Conservation (phyloP, 2,329 filamentous ascomycete genomes). For the Ophiostoma triangulosporum region DNA sequence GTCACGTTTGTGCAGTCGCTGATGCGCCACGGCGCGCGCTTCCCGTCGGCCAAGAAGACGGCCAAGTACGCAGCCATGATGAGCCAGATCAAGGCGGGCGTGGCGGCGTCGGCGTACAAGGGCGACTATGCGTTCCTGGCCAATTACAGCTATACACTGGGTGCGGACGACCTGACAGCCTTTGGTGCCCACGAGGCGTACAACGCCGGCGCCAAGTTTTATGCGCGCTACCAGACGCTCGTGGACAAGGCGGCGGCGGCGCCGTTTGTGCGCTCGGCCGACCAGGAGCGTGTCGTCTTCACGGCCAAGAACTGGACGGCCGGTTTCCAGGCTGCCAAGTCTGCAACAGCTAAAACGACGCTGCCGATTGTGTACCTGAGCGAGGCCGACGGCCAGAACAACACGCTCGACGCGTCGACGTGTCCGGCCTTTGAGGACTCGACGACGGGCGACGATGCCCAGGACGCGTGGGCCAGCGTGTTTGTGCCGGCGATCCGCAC, state of each 20-base stretch:
- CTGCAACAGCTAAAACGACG: neutral
- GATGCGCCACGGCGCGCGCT: conserved; percentile 71
- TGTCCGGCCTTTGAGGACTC: conserved; percentile 56
- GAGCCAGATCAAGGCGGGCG: conserved; percentile 54
- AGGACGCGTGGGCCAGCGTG: conserved; percentile 42
- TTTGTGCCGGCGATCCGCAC: conserved; percentile 56
- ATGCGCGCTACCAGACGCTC: conserved; percentile 54
- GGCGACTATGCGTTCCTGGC: conserved; percentile 58
- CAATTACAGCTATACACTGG: conserved; percentile 55
- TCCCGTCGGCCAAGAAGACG: conserved; percentile 47
- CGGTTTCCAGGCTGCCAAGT: conserved; percentile 52
- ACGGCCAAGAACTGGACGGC: conserved; percentile 65
- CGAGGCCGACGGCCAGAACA: conserved; percentile 56
- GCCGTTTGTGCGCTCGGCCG: conserved; percentile 36
- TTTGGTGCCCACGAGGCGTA: conserved; percentile 59
- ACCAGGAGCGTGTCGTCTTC: conserved; percentile 25
- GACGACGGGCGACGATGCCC: conserved; percentile 34
- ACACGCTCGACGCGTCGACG: conserved; percentile 59
- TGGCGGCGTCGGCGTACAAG: conserved; percentile 37
- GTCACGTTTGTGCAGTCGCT: conserved; percentile 67
- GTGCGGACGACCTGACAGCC: conserved; percentile 35
- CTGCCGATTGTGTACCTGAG: conserved; percentile 47
- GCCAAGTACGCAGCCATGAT: conserved; percentile 49
- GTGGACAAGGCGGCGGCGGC: conserved; percentile 26
- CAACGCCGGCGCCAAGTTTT: conserved; percentile 65